Evolutionary conservation across 805 yeast genomes (phyloP), one percentile per base, ranked within the genome.

Genomic region (Saccharomycopsis synnaedendra): DNA sequence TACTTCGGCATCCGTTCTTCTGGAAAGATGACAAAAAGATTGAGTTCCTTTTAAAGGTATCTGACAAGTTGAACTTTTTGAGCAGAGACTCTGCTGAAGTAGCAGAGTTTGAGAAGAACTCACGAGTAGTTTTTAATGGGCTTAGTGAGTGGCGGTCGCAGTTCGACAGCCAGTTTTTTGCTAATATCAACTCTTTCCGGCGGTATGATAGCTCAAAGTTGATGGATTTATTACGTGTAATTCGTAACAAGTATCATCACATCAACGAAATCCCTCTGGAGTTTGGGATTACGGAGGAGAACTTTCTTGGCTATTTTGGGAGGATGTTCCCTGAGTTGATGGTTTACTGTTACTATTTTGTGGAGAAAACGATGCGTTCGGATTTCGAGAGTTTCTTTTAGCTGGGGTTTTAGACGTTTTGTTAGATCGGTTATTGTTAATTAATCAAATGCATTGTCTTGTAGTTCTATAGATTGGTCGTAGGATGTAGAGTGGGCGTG

Each of bases 191-290:
- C 19, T 86, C 85, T 59, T 93, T 87, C 61, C 74, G 99, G 56
- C 89, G 87, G 62, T 93, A 93, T 62, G 82, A 82, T 54, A 75
- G 83, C 0, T 78, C 74, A 49, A 84, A 80, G 56, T 64, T 93
- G 42, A 78, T 88, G 80, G 98, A 93, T 61, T 65, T 93, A 45
- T 64, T 93, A 50, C 70, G 99, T 50, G 96, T 96, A 0, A 64
- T 93, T 56, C 72, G 99, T 57, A 93, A 93, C 66, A 93, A 93
- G 63, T 82, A 86, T 58, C 97, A 93, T 62, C 99, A 93, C 62
- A 90, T 75, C 62, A 87, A 87, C 64, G 98, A 93, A 61, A 66
- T 89, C 59, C 96, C 96, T 1, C 71, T 65, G 6, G 74, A 68
- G 9, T 69, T 93, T 49, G 78, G 76, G 45, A 60, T 59, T 10